Evolutionary conservation across 2,329 filamentous ascomycete species (phyloP).

Genomic region (Colletotrichum brevisporum): DNA sequence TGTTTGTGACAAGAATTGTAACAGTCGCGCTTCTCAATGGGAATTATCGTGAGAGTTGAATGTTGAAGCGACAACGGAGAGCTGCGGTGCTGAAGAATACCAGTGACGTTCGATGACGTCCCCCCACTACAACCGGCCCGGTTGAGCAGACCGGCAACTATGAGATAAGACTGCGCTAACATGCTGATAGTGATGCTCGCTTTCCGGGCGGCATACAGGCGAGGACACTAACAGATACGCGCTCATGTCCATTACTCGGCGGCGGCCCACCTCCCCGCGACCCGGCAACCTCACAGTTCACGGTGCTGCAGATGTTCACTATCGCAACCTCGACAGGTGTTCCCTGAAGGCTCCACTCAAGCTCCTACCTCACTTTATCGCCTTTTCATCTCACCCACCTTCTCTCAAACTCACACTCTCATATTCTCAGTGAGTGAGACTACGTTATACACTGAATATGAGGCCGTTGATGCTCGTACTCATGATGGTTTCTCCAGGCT

Average conservation of each 20-base stretch:
- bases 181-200: not conserved
- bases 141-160: conserved; percentile 29
- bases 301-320: not conserved
- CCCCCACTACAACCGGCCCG: conserved; percentile 38
- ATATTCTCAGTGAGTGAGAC: too few species aligned
- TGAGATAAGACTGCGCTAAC: conserved; percentile 6
- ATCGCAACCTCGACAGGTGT: not conserved
- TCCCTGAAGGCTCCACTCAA: conserved; percentile 12
- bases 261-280: not conserved
- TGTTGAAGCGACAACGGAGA: conserved; percentile 35
- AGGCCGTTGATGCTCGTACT: too few species aligned
- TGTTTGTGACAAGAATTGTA: not conserved
- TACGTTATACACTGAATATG: too few species aligned
- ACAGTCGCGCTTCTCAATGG: conserved; percentile 4
- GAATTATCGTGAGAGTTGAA: conserved; percentile 6
- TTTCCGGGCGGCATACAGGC: not conserved
- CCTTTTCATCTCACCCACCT: not conserved
- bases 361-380: not conserved
- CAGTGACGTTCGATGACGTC: conserved; percentile 38
- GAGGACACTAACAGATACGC: conserved; percentile 13
- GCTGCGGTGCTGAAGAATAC: conserved; percentile 10
- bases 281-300: too few species aligned
- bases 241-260: not conserved
- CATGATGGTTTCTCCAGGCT: not conserved
- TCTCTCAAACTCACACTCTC: not conserved